Conservation (phyloP, 1,284 basidiomycete genomes). For the Puccinia coronata region DNA sequence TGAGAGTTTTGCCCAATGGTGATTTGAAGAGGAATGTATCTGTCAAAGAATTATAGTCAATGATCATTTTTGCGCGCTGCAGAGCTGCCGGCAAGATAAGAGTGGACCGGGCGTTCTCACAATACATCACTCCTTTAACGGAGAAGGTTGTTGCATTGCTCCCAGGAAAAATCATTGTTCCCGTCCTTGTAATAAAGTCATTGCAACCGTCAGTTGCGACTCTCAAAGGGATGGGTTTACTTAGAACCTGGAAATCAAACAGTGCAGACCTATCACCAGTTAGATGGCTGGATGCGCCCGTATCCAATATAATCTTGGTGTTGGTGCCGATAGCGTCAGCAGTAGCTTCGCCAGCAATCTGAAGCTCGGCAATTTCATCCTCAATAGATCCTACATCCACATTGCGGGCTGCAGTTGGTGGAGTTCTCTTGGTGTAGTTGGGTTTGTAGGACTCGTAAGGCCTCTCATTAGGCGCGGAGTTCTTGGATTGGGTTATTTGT, state of each 20-base stretch:
- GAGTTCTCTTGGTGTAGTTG: background rate
- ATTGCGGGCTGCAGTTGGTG: background rate
- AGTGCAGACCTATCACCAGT: background rate
- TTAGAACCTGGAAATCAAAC: background rate
- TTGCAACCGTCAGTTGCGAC: slow-evolving; percentile 23
- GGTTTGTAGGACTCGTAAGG: background rate
- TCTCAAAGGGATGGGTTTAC: slow-evolving; percentile 3
- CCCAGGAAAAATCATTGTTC: slow-evolving; percentile 18
- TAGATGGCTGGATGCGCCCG: background rate
- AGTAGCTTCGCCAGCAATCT: background rate
- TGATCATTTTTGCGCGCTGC: background rate
- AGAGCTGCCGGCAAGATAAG: background rate
- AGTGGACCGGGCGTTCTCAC: slow-evolving; percentile 3
- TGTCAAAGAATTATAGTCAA: background rate
- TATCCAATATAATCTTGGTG: background rate
- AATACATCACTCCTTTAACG: slow-evolving; percentile 7
- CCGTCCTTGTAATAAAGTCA: background rate
- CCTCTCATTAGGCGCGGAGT: background rate
- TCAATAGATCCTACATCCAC: background rate
- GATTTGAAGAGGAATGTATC: background rate
- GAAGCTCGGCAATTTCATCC: background rate
- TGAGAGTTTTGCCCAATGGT: too few relatives aligned
- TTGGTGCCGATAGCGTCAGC: background rate
- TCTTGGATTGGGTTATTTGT: too few relatives aligned
- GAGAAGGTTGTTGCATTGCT: background rate